phyloP scores from a whole-genome alignment of 306 rosid genomes.

The Trifolium pratense region DNA sequence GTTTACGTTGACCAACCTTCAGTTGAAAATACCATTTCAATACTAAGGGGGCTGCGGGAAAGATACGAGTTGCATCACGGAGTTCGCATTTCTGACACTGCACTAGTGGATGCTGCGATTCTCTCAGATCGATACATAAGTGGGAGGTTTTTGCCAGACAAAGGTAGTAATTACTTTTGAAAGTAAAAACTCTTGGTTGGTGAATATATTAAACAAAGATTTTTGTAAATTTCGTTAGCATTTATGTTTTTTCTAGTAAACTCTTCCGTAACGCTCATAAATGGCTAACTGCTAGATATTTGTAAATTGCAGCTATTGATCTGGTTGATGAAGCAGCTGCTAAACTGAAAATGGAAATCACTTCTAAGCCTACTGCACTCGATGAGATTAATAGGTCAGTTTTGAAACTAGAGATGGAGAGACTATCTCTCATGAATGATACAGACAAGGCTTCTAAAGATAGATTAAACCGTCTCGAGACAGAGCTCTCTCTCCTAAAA shows the following conservation, averaged over 20 bases:
- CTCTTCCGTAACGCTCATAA: constrained; percentile 10
- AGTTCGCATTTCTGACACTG: constrained; percentile 96
- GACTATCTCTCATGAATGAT: constrained; percentile 87
- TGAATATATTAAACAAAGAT: constrained; percentile 14
- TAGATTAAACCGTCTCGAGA: constrained; percentile 83
- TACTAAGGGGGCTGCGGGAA: constrained; percentile 91
- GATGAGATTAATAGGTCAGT: constrained; percentile 98
- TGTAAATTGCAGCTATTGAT: constrained; percentile 80
- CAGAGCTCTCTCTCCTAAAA: constrained; percentile 85
- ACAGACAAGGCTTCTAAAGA: constrained; percentile 92
- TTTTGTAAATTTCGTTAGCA: constrained; percentile 25
- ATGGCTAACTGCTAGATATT: constrained; percentile 35
- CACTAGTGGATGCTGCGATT: constrained; percentile 97
- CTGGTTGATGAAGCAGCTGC: constrained; percentile 99
- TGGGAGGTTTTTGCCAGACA: constrained; percentile 96
- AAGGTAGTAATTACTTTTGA: constrained; percentile 61
- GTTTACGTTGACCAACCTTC: constrained; percentile 97
- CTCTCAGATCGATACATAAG: constrained; percentile 97
- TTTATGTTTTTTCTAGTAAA: constrained; percentile 8
- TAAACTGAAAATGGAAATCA: constrained; percentile 96
- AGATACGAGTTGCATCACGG: constrained; percentile 99
- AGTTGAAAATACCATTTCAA: constrained; percentile 87
- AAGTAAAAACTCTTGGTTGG: not conserved
- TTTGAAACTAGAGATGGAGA: constrained; percentile 95
- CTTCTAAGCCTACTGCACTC: constrained; percentile 93